A percentile compares a stretch with the other conserved stretches of the same genome.
Conservation (phyloP, 495 filamentous ascomycete species). For the Niebla homalea region DNA sequence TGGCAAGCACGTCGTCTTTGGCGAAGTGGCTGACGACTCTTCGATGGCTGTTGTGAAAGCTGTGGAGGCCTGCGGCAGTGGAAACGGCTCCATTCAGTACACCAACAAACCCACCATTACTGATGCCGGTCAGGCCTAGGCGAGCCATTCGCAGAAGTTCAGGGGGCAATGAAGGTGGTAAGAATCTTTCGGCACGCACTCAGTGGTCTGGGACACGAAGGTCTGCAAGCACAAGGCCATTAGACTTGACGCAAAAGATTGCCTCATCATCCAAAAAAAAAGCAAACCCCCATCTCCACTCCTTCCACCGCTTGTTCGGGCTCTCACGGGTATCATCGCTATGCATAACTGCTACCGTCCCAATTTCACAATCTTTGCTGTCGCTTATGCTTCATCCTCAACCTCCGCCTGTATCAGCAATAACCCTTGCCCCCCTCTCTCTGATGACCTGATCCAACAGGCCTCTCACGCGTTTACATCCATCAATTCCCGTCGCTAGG, state of each 20-base stretch:
- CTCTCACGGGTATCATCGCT: neutral
- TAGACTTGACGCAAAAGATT: no score
- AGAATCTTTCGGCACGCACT: no score
- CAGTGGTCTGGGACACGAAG: no score
- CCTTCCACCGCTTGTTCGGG: no score
- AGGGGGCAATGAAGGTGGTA: no score
- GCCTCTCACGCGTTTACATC: constrained; percentile 72
- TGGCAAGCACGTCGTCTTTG: constrained; percentile 96
- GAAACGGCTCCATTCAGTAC: constrained; percentile 48
- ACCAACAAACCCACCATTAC: constrained; percentile 55
- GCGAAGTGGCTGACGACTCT: constrained; percentile 62
- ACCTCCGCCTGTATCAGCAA: constrained; percentile 19
- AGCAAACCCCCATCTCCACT: no score
- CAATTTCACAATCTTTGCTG: constrained; percentile 36
- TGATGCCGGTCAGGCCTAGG: constrained; percentile 42
- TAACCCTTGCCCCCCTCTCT: constrained; percentile 47
- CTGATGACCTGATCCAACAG: constrained; percentile 60
- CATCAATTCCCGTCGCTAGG: constrained; percentile 82
- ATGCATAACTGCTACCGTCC: neutral
- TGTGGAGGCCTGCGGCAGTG: constrained; percentile 57
- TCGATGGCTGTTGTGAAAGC: constrained; percentile 54
- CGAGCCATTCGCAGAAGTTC: neutral
- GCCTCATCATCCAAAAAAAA: no score
- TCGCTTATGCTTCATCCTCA: neutral
- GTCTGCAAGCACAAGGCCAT: no score